Percentiles rank a stretch among this genome's conserved stretches.
phyloP scores from a whole-genome alignment of 208 protist species.

The Naegleria gruberi region DNA sequence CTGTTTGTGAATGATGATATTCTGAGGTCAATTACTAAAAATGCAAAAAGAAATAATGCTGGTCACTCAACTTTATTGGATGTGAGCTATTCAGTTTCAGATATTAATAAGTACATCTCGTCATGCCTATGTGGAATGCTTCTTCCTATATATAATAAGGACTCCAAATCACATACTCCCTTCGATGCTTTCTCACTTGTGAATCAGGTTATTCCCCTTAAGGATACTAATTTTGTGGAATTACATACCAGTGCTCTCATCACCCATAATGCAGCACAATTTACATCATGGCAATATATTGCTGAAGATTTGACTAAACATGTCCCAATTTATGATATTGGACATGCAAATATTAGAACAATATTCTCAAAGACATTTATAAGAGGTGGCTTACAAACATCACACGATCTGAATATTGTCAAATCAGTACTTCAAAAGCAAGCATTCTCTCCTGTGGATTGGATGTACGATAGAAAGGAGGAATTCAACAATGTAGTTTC shows the following conservation, averaged over 20 bases:
- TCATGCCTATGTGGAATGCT: not conserved
- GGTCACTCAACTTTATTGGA: not conserved
- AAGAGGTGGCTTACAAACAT: constrained; percentile 12
- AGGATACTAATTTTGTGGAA: constrained; percentile 15
- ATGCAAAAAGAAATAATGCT: not conserved
- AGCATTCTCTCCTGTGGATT: constrained; percentile 10
- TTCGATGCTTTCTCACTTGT: constrained; percentile 17
- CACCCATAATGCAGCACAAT: not conserved
- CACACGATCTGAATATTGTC: not conserved
- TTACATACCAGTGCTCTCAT: not conserved
- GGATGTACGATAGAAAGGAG: not conserved
- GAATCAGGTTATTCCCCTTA: not conserved
- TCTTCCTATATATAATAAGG: not conserved
- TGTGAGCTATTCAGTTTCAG: not conserved
- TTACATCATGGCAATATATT: constrained; percentile 22
- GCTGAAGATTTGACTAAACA: constrained; percentile 16
- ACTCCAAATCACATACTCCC: not conserved
- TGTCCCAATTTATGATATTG: not conserved
- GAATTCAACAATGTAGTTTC: not conserved
- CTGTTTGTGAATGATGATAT: constrained; percentile 25
- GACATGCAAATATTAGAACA: not conserved
- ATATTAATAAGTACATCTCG: constrained; percentile 29
- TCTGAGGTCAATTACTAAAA: not conserved
- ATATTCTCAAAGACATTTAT: not conserved
- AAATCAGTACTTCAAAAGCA: not conserved